Percentiles rank a stretch among this genome's conserved stretches.
These are phyloP conservation scores for Cercospora nicotianae DNA, from an alignment of 2,329 filamentous ascomycete genomes.

Conservation along the genomic window DNA sequence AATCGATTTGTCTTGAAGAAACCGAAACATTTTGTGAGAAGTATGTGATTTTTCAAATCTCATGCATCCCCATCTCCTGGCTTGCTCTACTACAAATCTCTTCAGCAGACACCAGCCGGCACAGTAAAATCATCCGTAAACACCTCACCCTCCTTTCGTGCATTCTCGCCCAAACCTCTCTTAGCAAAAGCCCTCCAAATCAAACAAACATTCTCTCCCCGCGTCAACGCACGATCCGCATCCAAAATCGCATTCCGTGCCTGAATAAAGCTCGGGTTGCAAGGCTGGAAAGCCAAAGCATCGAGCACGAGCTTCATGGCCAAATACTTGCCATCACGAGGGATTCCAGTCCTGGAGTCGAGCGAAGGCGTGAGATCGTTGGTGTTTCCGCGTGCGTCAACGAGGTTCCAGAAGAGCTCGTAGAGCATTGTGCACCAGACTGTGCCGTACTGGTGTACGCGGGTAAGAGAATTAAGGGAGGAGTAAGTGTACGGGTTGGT, in stretches of 20 bases:
- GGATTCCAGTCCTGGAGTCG: constrained; percentile 42
- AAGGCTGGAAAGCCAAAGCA: constrained; percentile 58
- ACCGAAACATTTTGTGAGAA: background rate
- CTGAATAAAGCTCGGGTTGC: constrained; percentile 55
- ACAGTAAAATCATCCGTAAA: constrained; percentile 22
- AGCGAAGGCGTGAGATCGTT: constrained; percentile 41
- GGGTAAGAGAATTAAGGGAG: constrained; percentile 42
- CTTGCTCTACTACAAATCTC: background rate
- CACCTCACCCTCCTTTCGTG: constrained; percentile 2
- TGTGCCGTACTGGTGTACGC: constrained; percentile 53
- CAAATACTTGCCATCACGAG: constrained; percentile 55
- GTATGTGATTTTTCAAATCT: background rate
- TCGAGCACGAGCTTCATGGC: constrained; percentile 56
- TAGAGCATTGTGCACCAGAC: constrained; percentile 57
- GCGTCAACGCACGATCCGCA: constrained; percentile 55
- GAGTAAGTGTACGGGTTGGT: constrained; percentile 56
- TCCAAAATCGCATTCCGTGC: constrained; percentile 59
- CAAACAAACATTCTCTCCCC: constrained; percentile 52
- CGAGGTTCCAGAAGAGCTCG: constrained; percentile 59
- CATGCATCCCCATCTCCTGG: background rate
- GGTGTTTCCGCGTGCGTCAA: constrained; percentile 58
- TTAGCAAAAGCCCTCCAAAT: constrained; percentile 60
- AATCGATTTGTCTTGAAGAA: background rate
- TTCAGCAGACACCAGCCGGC: constrained; percentile 19
- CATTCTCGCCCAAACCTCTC: constrained; percentile 51